phyloP scores from a whole-genome alignment of 345 rosid genomes.

The Camelina hispida region DNA sequence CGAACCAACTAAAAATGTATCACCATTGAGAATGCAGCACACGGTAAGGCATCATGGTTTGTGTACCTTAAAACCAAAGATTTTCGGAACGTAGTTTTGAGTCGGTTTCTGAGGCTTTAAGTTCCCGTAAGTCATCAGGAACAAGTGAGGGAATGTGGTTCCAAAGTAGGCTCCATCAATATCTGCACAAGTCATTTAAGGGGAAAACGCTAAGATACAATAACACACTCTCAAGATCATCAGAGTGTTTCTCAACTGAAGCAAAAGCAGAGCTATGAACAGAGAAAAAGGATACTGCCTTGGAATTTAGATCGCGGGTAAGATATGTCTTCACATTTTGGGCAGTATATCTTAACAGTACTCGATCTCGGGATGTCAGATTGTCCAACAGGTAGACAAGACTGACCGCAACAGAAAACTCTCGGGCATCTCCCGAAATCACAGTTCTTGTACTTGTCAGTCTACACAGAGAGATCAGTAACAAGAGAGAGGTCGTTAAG shows the following conservation, averaged over 20 bases:
- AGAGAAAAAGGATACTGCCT: slow-evolving; percentile 72
- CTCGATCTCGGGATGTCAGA: slow-evolving; percentile 90
- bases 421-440: slow-evolving; percentile 98
- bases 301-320: slow-evolving; percentile 97
- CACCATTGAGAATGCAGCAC: slow-evolving; percentile 16
- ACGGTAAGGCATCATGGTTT: slow-evolving; percentile 51
- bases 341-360: slow-evolving; percentile 91
- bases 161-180: slow-evolving; percentile 98
- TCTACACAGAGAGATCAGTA: slow-evolving; percentile 48
- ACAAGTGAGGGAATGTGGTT: slow-evolving; percentile 92
- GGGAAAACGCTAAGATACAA: slow-evolving; percentile 38
- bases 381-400: slow-evolving; percentile 95
- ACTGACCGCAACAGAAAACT: slow-evolving; percentile 94
- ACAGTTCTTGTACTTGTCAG: slow-evolving; percentile 89
- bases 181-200: slow-evolving; percentile 61
- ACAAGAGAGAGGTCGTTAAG: slow-evolving; percentile 26
- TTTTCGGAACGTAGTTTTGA: slow-evolving; percentile 77
- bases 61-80: slow-evolving; percentile 92
- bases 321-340: slow-evolving; percentile 90
- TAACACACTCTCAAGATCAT: slow-evolving; percentile 13
- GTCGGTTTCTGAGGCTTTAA: slow-evolving; percentile 81
- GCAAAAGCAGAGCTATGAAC: neutral
- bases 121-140: slow-evolving; percentile 85
- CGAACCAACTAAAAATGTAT: slow-evolving; percentile 18
- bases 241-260: neutral